Base-by-base conservation (phyloP, 768 basidiomycete species). In the Collybia nuda region DNA sequence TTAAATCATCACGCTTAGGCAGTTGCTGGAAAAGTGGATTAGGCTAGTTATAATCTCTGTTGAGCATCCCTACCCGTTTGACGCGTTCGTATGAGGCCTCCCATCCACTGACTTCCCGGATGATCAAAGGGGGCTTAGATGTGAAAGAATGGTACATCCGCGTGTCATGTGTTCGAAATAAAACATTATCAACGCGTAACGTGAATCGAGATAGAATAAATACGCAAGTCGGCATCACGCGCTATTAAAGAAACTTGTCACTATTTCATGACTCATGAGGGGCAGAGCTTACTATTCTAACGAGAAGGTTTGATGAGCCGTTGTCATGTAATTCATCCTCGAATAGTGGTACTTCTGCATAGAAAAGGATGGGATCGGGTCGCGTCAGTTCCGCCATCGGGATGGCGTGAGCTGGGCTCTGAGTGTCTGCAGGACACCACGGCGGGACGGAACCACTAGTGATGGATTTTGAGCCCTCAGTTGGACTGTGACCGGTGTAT, bases 271-370 rank as follows among this genome's bases (percentile, higher is more conserved):
- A 14, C 32, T 32, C 32, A 3, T 32, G 15, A 9, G 40, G 41
- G 35, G 15, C n/a, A n/a, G 26, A 6, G 17, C 18, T 68, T 64
- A 98, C 95, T 51, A 98, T 92, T 60, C 94, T 78, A 40, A 93
- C 87, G 22, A 93, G 78, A 1, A 93, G 67, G 24, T 84, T 80
- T 1, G 94, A 94, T 5, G 91, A 84, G 0, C 97, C 97, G 62
- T 98, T 98, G 63, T 99, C 97, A 62, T 98, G 94, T 40, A 98
- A 75, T 66, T 99, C 97, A 65, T 98, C 94, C 62, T 99, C 96
- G 63, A 90, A 98, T 4, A 98, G 71, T 0, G 93, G 90, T 1
- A 98, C 82, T 60, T 98, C 95, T 6, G 96, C 93, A 62, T 96
- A 98, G 69, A 96, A 99, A n/a, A 98, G 73, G 57, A 98, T 98